Evolutionary conservation across 306 rosid genomes (phyloP), one percentile per base, ranked within the genome.

Genomic region (Fagus sylvatica): DNA sequence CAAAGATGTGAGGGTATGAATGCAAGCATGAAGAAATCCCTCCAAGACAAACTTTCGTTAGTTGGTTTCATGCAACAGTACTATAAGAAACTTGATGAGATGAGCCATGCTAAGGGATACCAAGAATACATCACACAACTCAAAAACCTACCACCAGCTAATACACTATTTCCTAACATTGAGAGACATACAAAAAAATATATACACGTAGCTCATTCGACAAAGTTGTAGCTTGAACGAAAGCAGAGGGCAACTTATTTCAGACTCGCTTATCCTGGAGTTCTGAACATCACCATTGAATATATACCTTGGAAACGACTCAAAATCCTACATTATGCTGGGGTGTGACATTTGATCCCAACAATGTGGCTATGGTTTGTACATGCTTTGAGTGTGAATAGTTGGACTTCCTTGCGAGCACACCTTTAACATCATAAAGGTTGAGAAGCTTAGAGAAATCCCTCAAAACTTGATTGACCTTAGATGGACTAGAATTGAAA

Each of bases 401-500:
- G 28, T 22, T 22, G 28, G 28, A 22, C 28, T 75, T n/a, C 79
- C 79, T 75, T 75, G 79, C 61, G 9, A 61, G 12, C 79, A 76
- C 6, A 53, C 54, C 41, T 28, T 76, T 10, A 72, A 76, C 53
- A 30, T 76, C 51, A 48, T 76, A 13, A 76, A 76, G 53, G 48
- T 6, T 66, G 79, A 66, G 80, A 39, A 54, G 51, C 28, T 76
- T 6, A 66, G 36, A 53, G 62, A 53, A n/a, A 53, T 76, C 19
- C 74, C 80, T 42, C 65, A 34, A 41, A 37, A 64, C 56, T 72
- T 75, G 37, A 64, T 64, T 43, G 72, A 62, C 28, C 62, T 37
- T 0, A 64, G 79, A 36, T 75, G 79, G 79, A 75, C 73, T 17
- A 75, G 64, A 34, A 9, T 39, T 48, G 79, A 72, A 49, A 75